Percentiles rank a stretch among this genome's conserved stretches.
Conservation (phyloP, 2,329 filamentous ascomycete genomes). For the Colletotrichum tropicicola region DNA sequence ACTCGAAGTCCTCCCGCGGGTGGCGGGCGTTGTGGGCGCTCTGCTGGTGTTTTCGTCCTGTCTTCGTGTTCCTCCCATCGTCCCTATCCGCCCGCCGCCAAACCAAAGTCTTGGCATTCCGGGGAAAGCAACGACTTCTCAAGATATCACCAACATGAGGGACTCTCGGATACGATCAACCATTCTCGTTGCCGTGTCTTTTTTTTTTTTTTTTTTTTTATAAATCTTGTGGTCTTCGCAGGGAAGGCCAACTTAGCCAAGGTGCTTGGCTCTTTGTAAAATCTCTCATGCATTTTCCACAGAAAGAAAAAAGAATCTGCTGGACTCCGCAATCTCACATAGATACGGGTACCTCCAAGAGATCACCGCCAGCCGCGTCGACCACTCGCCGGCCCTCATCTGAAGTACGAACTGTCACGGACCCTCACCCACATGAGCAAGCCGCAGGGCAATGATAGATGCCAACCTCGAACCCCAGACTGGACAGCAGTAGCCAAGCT, state of each 20-base stretch:
- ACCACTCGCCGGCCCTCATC: too few species aligned
- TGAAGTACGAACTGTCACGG: not conserved
- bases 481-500: not conserved
- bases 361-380: not conserved
- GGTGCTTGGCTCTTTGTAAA: not conserved
- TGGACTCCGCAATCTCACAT: not conserved
- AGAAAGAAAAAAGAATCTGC: not conserved
- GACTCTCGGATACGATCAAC: not conserved
- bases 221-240: not conserved
- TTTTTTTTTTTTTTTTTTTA: not conserved
- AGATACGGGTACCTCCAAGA: not conserved
- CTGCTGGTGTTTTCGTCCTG: not conserved
- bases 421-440: not conserved
- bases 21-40: too few species aligned
- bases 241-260: not conserved
- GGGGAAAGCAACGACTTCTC: not conserved
- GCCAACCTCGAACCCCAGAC: not conserved
- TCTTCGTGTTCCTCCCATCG: not conserved
- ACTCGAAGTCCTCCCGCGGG: too few species aligned
- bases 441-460: not conserved
- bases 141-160: not conserved
- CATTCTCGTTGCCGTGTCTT: not conserved
- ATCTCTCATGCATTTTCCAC: not conserved
- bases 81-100: not conserved
- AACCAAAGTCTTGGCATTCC: conserved; percentile 8